Evolutionary conservation across 108 stramenopile species (phyloP), one percentile per base, ranked within the genome.

Genomic region (Stephanodiscus triporus): DNA sequence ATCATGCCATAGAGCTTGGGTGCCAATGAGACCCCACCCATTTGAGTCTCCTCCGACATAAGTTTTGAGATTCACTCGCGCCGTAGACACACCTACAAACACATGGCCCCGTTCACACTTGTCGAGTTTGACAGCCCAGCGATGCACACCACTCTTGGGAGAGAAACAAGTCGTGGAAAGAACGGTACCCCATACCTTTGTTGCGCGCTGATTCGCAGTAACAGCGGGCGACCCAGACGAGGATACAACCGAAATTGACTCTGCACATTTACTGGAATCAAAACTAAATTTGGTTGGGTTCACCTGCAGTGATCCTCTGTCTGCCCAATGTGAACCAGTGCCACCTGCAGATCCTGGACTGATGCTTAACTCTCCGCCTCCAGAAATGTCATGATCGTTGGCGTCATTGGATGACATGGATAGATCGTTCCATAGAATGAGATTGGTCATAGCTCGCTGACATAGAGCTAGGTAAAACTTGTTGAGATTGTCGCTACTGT

Each of bases 1-100:
- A 61, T 90, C 87, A 73, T 99, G 97, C 88, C 97, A 99, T 22
- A 99, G 83, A 13, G 98, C 97, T 78, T 96, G 93, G 17, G 97
- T 97, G 6, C 97, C 98, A 57, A 99, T 99, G 75, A 94, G 89
- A 30, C 98, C 98, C 98, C 98, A 99, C 9, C 97, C 97, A 54
- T 92, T 76, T 54, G 94, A 95, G 72, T 97, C 97, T n/a, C 98
- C 98, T 10, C 98, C 98, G 29, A 99, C 87, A 77, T 98, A 99
- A 2, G 97, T 96, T 30, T 87, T 83, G 55, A 89, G 80, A 66
- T 87, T 96, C 7, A 91, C 96, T 54, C 88, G 86, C 19, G 95
- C 71, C 20, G 97, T 96, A 0, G 97, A 92, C 10, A 99, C 97
- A 0, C 98, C 98, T 58, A 99, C 83, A 78, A 99, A 99, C 5